phyloP scores from a whole-genome alignment of 768 basidiomycete genomes.

The Kwoniella dendrophila region DNA sequence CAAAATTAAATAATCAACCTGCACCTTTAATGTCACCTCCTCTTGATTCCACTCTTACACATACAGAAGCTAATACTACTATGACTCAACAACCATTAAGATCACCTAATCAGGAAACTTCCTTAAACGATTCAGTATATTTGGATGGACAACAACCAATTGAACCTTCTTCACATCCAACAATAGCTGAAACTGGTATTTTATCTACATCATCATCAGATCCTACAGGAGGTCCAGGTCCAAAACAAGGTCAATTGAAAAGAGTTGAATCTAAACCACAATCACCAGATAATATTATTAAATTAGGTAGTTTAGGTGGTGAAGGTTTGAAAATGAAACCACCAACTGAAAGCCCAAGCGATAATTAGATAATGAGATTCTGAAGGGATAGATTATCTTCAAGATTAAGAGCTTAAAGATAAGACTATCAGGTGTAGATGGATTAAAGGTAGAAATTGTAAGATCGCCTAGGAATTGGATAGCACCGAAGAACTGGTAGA shows the following conservation, averaged over 20 bases:
- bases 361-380: conserved; percentile 7
- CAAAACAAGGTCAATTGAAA: conserved; percentile 41
- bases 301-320: conserved; percentile 47
- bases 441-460: not conserved
- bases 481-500: not conserved
- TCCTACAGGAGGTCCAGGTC: conserved; percentile 36
- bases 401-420: not conserved
- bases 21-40: conserved; percentile 32
- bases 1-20: conserved; percentile 43
- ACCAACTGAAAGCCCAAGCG: conserved; percentile 2
- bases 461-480: not conserved
- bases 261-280: conserved; percentile 29
- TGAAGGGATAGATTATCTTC: not conserved
- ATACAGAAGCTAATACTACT: conserved; percentile 13
- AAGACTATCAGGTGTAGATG: not conserved
- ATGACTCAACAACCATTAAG: conserved; percentile 22
- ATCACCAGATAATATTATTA: conserved; percentile 33
- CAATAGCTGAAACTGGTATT: conserved; percentile 31
- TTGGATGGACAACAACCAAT: conserved; percentile 33
- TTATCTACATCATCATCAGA: conserved; percentile 12
- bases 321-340: conserved; percentile 45
- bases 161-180: conserved; percentile 31
- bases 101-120: conserved; percentile 13
- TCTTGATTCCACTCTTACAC: not conserved
- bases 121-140: conserved; percentile 36